Evolutionary conservation across 2,329 filamentous ascomycete genomes (phyloP).

Genomic region (Penicillium sp.): DNA sequence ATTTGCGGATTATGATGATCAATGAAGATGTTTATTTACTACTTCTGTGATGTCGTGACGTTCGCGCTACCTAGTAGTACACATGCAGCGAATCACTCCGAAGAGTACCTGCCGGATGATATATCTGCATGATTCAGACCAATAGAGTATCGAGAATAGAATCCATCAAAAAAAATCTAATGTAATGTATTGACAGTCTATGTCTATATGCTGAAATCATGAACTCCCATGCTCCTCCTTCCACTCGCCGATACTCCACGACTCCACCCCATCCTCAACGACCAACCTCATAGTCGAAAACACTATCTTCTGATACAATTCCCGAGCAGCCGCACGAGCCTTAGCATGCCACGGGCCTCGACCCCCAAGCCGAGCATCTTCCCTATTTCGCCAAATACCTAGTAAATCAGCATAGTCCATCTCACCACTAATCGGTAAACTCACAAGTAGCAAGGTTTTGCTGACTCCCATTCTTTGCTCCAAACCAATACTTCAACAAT

Average conservation of each 20-base stretch:
- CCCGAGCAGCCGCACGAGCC: constrained; percentile 46
- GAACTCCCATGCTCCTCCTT: constrained; percentile 17
- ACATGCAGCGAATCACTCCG: no score
- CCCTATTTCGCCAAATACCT: constrained; percentile 59
- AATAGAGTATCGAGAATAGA: neutral
- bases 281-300: constrained; percentile 59
- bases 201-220: no score
- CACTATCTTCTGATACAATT: constrained; percentile 58
- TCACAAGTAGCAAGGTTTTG: constrained; percentile 76
- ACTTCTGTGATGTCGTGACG: no score
- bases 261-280: constrained; percentile 58
- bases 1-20: no score
- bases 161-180: neutral
- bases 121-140: neutral
- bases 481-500: constrained; percentile 92
- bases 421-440: constrained; percentile 18
- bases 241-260: constrained; percentile 62
- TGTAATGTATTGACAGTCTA: no score
- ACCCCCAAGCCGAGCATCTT: constrained; percentile 57
- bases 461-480: constrained; percentile 60
- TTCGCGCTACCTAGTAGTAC: no score
- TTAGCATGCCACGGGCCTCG: constrained; percentile 52
- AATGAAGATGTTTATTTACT: no score
- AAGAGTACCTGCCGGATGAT: neutral
- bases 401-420: constrained; percentile 9